Conservation (phyloP, 768 basidiomycete species). For the Gloeopeniophorella convolvens region DNA sequence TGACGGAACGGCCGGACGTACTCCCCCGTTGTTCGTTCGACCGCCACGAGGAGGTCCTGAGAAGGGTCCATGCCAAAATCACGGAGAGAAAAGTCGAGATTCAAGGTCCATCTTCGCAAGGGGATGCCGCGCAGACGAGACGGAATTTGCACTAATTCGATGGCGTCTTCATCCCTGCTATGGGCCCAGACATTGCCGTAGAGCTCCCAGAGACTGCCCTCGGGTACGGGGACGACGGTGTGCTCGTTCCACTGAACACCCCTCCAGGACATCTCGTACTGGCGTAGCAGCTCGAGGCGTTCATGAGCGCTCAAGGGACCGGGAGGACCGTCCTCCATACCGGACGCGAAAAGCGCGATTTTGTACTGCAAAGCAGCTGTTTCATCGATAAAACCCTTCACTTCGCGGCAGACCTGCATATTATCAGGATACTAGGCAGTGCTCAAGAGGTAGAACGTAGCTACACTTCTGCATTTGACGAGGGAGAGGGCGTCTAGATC, state of each 20-base stretch:
- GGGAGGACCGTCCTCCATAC: slow-evolving; percentile 14
- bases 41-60: slow-evolving; percentile 17
- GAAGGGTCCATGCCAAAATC: slow-evolving; percentile 20
- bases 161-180: not conserved
- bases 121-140: slow-evolving; percentile 17
- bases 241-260: slow-evolving; percentile 9
- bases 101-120: slow-evolving; percentile 14
- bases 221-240: not conserved
- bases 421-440: not conserved
- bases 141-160: slow-evolving; percentile 13
- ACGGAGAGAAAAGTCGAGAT: slow-evolving; percentile 1
- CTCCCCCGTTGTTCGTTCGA: slow-evolving; percentile 18
- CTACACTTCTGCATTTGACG: slow-evolving; percentile 5
- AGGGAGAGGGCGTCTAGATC: not conserved
- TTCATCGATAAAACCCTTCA: slow-evolving; percentile 12
- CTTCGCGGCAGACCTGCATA: slow-evolving; percentile 4
- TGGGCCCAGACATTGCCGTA: slow-evolving; percentile 18
- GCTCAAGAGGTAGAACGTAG: not conserved
- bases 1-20: slow-evolving; percentile 24
- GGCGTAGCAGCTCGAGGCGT: slow-evolving; percentile 4
- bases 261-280: slow-evolving; percentile 13
- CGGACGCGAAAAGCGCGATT: slow-evolving; percentile 10
- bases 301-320: not conserved
- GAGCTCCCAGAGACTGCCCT: slow-evolving; percentile 14
- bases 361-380: slow-evolving; percentile 8